A percentile compares a stretch with the other conserved stretches of the same genome.
Conservation (phyloP, 2,329 filamentous ascomycete genomes). For the Lecanicillium sp. region DNA sequence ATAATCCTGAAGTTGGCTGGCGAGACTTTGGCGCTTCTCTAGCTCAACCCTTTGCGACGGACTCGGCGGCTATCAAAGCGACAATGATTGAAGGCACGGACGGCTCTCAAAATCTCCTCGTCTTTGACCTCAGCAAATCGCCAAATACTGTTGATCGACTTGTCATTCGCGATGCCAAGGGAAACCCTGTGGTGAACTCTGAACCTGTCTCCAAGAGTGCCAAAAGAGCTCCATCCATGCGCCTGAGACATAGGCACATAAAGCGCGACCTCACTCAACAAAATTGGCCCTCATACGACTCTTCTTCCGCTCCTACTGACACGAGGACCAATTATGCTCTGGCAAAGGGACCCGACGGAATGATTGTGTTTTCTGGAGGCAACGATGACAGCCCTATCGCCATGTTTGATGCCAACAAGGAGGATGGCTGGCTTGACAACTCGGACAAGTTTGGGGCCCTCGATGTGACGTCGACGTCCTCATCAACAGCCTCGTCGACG, state of each 20-base stretch:
- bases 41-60: constrained; percentile 50
- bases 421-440: too few species aligned
- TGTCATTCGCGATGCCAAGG: constrained; percentile 55
- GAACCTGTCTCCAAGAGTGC: constrained; percentile 24
- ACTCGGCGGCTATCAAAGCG: constrained; percentile 48
- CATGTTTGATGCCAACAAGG: constrained; percentile 64
- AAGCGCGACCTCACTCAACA: constrained; percentile 43
- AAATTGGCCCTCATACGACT: constrained; percentile 75
- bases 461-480: too few species aligned
- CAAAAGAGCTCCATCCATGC: too few species aligned
- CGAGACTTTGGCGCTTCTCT: constrained; percentile 57
- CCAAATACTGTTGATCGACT: constrained; percentile 70
- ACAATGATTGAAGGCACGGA: constrained; percentile 65
- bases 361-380: constrained; percentile 75
- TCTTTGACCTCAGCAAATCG: constrained; percentile 65
- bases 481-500: constrained; percentile 79
- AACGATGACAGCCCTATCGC: constrained; percentile 57
- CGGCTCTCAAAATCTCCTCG: constrained; percentile 68
- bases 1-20: constrained; percentile 59
- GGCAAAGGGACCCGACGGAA: constrained; percentile 56
- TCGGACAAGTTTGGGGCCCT: too few species aligned
- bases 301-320: constrained; percentile 55
- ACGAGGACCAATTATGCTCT: constrained; percentile 64
- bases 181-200: constrained; percentile 42
- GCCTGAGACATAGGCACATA: neutral